These are phyloP conservation scores for Colletotrichum nymphaeae DNA, from an alignment of 2,329 filamentous ascomycete species.

Conservation along the genomic window DNA sequence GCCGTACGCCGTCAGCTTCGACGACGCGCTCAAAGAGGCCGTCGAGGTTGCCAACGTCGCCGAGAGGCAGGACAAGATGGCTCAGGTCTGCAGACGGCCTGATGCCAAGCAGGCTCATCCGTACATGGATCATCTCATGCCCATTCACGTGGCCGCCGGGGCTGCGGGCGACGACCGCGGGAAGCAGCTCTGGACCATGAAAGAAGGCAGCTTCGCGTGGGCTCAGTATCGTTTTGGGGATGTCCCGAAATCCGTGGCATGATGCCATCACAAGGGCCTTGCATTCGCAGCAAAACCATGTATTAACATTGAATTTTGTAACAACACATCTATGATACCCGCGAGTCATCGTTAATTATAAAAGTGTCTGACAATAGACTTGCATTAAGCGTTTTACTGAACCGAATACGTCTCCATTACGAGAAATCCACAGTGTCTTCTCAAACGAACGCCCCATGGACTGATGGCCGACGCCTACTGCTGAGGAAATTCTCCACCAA, in stretches of 20 bases:
- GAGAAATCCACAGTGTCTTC: not conserved
- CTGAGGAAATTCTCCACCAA: slow-evolving; percentile 68
- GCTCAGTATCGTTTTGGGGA: slow-evolving; percentile 59
- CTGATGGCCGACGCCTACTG: slow-evolving; percentile 56
- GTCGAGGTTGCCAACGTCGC: slow-evolving; percentile 53
- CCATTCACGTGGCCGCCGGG: slow-evolving; percentile 58
- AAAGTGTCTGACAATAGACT: not conserved
- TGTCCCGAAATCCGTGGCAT: not conserved
- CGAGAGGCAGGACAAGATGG: slow-evolving; percentile 53
- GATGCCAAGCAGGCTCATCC: slow-evolving; percentile 61
- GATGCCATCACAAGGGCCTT: too few species aligned
- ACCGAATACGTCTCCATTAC: not conserved
- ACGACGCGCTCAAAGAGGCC: slow-evolving; percentile 59
- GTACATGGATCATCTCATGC: slow-evolving; percentile 63
- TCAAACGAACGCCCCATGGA: slow-evolving; percentile 50
- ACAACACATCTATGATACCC: not conserved
- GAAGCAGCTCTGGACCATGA: slow-evolving; percentile 57
- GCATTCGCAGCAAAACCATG: not conserved
- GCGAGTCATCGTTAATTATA: too few species aligned
- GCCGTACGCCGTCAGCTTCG: slow-evolving; percentile 72
- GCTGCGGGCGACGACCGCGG: slow-evolving; percentile 56
- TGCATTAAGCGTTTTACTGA: not conserved
- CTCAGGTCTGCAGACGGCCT: slow-evolving; percentile 50
- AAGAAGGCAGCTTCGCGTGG: slow-evolving; percentile 58
- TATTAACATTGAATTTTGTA: not conserved